Conservation (phyloP, 805 yeast species). For the Saturnispora zaruensis region DNA sequence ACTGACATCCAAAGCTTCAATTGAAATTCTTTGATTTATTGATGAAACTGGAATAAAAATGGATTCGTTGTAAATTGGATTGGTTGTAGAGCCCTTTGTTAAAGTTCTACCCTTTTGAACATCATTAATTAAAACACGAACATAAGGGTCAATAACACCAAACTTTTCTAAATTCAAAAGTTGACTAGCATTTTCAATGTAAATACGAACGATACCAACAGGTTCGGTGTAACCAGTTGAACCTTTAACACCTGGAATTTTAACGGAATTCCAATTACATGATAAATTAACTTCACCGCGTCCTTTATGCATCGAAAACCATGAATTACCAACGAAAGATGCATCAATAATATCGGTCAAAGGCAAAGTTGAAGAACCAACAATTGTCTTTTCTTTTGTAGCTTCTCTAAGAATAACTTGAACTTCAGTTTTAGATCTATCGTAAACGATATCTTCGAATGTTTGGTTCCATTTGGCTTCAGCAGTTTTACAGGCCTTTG, state of each 20-base stretch:
- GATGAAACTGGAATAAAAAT: constrained; percentile 77
- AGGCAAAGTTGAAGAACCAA: constrained; percentile 52
- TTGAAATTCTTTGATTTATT: constrained; percentile 68
- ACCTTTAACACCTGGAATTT: constrained; percentile 55
- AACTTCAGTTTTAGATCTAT: constrained; percentile 60
- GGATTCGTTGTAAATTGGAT: constrained; percentile 82
- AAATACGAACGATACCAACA: constrained; percentile 79
- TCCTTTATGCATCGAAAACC: constrained; percentile 66
- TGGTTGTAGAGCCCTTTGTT: constrained; percentile 51
- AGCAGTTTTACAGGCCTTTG: constrained; percentile 51
- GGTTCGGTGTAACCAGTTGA: constrained; percentile 87
- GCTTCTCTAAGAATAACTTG: constrained; percentile 60
- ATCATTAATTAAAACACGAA: constrained; percentile 70
- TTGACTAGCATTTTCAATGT: constrained; percentile 59
- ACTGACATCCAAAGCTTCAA: constrained; percentile 92
- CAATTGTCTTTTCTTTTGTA: constrained; percentile 43
- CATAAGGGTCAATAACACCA: constrained; percentile 91
- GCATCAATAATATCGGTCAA: constrained; percentile 66
- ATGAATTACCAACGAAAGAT: constrained; percentile 63
- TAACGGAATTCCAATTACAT: constrained; percentile 83
- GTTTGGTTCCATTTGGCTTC: constrained; percentile 59
- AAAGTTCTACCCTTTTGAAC: constrained; percentile 70
- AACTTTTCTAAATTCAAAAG: constrained; percentile 79
- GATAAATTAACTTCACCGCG: constrained; percentile 63
- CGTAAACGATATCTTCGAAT: constrained; percentile 55